phyloP scores from a whole-genome alignment of 495 filamentous ascomycete genomes.

The Oleoguttula mirabilis region DNA sequence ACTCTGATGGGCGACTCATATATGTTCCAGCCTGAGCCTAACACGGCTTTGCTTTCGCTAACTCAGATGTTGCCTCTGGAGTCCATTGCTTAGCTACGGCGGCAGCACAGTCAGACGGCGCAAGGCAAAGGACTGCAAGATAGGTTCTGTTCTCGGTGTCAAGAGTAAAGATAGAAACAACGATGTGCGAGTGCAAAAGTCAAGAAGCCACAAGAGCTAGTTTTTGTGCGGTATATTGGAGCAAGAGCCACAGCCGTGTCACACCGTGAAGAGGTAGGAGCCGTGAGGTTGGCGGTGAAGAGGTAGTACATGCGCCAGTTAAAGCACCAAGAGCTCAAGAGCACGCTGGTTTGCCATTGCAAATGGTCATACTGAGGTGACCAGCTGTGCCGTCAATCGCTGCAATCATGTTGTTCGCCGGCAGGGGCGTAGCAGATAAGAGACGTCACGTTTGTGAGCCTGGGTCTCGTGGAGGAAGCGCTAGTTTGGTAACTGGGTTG shows the following conservation, averaged over 20 bases:
- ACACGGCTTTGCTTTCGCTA: neutral
- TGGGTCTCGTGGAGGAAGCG: too few relatives aligned
- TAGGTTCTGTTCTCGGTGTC: neutral
- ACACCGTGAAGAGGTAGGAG: too few relatives aligned
- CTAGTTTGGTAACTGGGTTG: too few relatives aligned
- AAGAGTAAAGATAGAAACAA: slow-evolving; percentile 3
- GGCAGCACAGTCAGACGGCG: neutral
- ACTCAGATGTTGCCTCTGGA: neutral
- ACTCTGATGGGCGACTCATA: neutral
- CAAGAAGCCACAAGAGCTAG: slow-evolving; percentile 15
- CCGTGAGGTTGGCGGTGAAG: neutral
- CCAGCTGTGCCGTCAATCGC: too few relatives aligned
- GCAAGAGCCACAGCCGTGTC: slow-evolving; percentile 16
- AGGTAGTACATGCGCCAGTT: too few relatives aligned
- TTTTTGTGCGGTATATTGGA: slow-evolving; percentile 7
- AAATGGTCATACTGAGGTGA: too few relatives aligned
- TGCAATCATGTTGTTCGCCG: too few relatives aligned
- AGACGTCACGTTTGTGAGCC: too few relatives aligned
- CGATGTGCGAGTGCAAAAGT: slow-evolving; percentile 3
- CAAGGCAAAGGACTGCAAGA: slow-evolving; percentile 11
- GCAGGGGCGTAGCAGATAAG: too few relatives aligned
- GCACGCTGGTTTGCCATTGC: too few relatives aligned
- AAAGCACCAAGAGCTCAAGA: too few relatives aligned
- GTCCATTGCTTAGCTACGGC: neutral
- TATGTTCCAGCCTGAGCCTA: neutral